Evolutionary conservation across 148 eudicot species (phyloP).

Genomic region (Spergularia marina): DNA sequence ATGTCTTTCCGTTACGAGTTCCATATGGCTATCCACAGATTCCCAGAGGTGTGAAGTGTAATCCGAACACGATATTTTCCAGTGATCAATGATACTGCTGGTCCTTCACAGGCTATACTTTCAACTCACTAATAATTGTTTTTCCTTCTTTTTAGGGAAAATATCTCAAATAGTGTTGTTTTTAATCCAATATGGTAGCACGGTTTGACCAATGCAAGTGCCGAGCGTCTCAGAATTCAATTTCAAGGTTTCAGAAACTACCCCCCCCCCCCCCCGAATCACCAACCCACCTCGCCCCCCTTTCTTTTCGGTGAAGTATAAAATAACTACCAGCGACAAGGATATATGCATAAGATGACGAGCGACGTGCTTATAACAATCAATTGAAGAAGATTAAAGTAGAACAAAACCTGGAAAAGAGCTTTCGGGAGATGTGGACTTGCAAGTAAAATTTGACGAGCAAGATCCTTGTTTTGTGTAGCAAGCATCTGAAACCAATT

Average conservation of each 20-base stretch:
- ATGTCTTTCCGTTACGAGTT: too few relatives aligned
- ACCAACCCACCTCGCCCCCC: neutral
- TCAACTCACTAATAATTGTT: too few relatives aligned
- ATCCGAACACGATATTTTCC: too few relatives aligned
- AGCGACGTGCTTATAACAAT: neutral
- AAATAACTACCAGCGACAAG: neutral
- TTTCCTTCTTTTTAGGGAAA: too few relatives aligned
- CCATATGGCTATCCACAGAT: too few relatives aligned
- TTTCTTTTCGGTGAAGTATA: neutral
- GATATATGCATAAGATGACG: neutral
- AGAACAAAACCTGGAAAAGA: constrained; percentile 66
- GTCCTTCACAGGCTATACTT: too few relatives aligned
- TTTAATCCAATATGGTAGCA: too few relatives aligned
- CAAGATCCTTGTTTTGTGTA: constrained; percentile 75
- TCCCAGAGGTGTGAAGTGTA: too few relatives aligned
- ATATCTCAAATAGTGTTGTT: too few relatives aligned
- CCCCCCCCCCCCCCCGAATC: neutral
- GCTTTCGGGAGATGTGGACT: constrained; percentile 76
- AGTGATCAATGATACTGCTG: too few relatives aligned
- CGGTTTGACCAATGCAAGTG: too few relatives aligned
- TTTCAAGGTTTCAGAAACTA: neutral
- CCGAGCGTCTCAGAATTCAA: too few relatives aligned
- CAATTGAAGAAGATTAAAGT: constrained; percentile 13
- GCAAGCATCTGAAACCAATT: constrained; percentile 58
- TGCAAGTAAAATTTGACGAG: constrained; percentile 68